phyloP scores from a whole-genome alignment of 1,284 basidiomycete species.

The Microstroma glucosiphilum region DNA sequence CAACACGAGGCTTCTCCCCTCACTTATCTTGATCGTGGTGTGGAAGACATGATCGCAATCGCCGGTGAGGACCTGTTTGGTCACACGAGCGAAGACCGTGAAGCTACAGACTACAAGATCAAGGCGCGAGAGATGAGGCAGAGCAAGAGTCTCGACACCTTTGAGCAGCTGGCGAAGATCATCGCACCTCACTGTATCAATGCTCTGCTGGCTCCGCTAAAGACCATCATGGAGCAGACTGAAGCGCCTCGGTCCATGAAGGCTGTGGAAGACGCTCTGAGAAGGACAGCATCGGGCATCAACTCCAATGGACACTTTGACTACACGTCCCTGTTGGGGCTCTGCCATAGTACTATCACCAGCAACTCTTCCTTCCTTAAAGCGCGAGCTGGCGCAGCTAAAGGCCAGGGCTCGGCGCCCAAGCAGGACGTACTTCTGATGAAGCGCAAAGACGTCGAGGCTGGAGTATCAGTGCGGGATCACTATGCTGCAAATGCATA shows the following conservation, averaged over 20 bases:
- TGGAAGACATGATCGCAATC: conserved; percentile 75
- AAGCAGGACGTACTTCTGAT: conserved; percentile 19
- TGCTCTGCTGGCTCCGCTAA: conserved; percentile 70
- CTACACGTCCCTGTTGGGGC: conserved; percentile 66
- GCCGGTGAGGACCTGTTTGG: conserved; percentile 92
- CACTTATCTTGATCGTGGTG: conserved; percentile 56
- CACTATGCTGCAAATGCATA: conserved; percentile 56
- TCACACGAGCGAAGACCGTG: conserved; percentile 81
- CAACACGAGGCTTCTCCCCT: conserved; percentile 54
- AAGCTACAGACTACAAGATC: conserved; percentile 84
- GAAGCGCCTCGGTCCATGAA: conserved; percentile 74
- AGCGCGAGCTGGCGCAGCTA: conserved; percentile 24
- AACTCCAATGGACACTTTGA: conserved; percentile 72
- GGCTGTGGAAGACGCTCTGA: conserved; percentile 80
- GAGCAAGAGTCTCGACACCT: conserved; percentile 49
- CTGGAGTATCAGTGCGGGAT: conserved; percentile 40
- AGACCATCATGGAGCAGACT: conserved; percentile 79
- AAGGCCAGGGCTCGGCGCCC: neutral
- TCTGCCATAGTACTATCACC: conserved; percentile 83
- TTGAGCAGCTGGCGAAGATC: conserved; percentile 44
- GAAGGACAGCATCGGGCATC: conserved; percentile 73
- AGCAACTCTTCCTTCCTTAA: conserved; percentile 73
- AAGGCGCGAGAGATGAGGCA: conserved; percentile 55
- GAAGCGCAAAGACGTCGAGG: conserved; percentile 41
- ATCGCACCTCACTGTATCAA: conserved; percentile 58